Conservation (phyloP, 345 rosid genomes). For the Cochlearia excelsa region DNA sequence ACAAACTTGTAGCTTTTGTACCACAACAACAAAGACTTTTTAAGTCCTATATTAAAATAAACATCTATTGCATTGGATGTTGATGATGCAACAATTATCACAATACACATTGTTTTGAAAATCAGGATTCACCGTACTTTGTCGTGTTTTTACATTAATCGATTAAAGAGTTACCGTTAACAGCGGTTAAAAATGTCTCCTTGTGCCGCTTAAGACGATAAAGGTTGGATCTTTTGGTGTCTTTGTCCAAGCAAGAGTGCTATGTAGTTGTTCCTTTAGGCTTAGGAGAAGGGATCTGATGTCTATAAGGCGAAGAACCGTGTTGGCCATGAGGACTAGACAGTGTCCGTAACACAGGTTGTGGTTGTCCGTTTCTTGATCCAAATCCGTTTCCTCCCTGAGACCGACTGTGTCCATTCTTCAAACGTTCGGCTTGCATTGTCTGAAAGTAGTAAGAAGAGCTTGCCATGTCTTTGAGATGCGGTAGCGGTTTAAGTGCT, state of each 20-base stretch:
- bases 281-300: slow-evolving; percentile 71
- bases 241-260: slow-evolving; percentile 15
- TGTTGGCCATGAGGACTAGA: slow-evolving; percentile 72
- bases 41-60: too few relatives aligned
- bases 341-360: slow-evolving; percentile 49
- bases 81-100: too few relatives aligned
- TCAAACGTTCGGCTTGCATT: slow-evolving; percentile 58
- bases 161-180: slow-evolving; percentile 23
- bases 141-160: slow-evolving; percentile 25
- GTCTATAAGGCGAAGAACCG: slow-evolving; percentile 69
- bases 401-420: slow-evolving; percentile 36
- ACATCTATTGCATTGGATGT: too few relatives aligned
- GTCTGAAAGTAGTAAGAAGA: slow-evolving; percentile 73
- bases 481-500: slow-evolving; percentile 64
- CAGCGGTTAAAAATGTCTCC: slow-evolving; percentile 25
- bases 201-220: slow-evolving; percentile 20
- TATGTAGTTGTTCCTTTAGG: slow-evolving; percentile 44
- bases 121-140: slow-evolving; percentile 16
- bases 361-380: slow-evolving; percentile 53
- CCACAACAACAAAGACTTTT: too few relatives aligned
- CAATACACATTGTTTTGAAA: too few relatives aligned
- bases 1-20: too few relatives aligned
- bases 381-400: slow-evolving; percentile 47
- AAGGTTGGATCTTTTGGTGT: slow-evolving; percentile 19
- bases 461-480: slow-evolving; percentile 80